These are phyloP conservation scores for Ceratocystiopsis sp. DNA, from an alignment of 2,329 filamentous ascomycete species.

Conservation along the genomic window DNA sequence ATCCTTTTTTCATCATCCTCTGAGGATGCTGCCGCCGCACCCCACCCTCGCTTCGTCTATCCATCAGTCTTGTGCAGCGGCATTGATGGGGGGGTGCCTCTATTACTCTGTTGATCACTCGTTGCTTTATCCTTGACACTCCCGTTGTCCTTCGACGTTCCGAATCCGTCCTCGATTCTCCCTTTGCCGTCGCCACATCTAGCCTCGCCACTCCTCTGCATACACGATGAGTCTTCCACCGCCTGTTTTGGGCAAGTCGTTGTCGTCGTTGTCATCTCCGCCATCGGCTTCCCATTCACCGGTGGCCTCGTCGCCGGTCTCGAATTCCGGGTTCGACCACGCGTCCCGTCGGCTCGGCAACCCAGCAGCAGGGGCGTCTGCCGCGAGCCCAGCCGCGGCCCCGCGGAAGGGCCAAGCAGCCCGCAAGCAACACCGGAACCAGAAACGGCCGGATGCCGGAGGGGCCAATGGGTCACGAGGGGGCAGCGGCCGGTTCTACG, in stretches of 20 bases:
- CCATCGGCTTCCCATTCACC: conserved; percentile 24
- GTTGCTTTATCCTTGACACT: not conserved
- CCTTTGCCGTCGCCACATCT: not conserved
- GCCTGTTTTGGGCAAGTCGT: conserved; percentile 32
- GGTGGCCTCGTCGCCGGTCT: conserved; percentile 22
- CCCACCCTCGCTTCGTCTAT: too few relatives aligned
- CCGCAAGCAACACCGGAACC: conserved; percentile 71
- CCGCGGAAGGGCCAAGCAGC: conserved; percentile 60
- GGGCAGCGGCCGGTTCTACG: not conserved
- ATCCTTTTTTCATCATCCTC: too few relatives aligned
- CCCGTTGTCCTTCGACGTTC: not conserved
- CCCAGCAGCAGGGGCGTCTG: conserved; percentile 4
- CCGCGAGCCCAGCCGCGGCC: not conserved
- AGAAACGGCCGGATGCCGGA: conserved; percentile 45
- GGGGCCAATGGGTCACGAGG: not conserved
- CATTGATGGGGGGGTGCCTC: too few relatives aligned
- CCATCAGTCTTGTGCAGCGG: too few relatives aligned
- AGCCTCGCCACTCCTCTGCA: not conserved
- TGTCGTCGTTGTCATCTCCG: conserved; percentile 17
- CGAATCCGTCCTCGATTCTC: not conserved
- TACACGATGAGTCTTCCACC: conserved; percentile 19
- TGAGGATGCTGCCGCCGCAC: too few relatives aligned
- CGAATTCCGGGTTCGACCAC: conserved; percentile 31
- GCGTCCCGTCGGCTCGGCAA: conserved; percentile 26
- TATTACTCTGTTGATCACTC: too few relatives aligned